Evolutionary conservation across 805 yeast genomes (phyloP).

Genomic region (Metschnikowia reukaufii): DNA sequence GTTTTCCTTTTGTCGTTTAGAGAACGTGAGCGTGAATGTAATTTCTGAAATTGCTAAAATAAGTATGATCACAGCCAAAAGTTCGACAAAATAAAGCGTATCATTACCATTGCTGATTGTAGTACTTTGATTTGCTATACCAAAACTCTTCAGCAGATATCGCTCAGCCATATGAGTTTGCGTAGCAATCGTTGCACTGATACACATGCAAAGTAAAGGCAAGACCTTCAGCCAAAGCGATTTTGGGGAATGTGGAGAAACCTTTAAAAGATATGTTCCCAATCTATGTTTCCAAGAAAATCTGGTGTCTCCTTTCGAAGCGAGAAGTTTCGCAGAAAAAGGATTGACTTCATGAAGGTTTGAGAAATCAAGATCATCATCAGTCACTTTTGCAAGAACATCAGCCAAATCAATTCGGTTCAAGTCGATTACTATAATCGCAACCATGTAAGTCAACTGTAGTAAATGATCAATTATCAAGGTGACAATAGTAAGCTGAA

Average conservation of each 20-base stretch:
- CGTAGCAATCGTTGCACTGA: background rate
- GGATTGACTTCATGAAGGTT: slow-evolving; percentile 29
- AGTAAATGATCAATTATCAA: slow-evolving; percentile 59
- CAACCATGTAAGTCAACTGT: slow-evolving; percentile 62
- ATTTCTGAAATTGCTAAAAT: slow-evolving; percentile 50
- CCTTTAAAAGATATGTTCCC: slow-evolving; percentile 23
- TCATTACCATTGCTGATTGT: slow-evolving; percentile 32
- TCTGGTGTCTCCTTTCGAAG: slow-evolving; percentile 15
- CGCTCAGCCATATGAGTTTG: background rate
- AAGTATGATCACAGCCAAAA: slow-evolving; percentile 50
- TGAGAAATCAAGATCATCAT: slow-evolving; percentile 14
- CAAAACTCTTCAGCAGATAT: background rate
- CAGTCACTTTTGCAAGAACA: slow-evolving; percentile 22
- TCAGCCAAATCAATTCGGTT: slow-evolving; percentile 63
- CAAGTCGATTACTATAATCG: slow-evolving; percentile 67
- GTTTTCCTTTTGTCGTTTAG: slow-evolving; percentile 18
- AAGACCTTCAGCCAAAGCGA: slow-evolving; percentile 13
- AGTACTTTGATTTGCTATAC: background rate
- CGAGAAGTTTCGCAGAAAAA: slow-evolving; percentile 26
- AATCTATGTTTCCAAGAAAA: slow-evolving; percentile 27
- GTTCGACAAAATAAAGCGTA: slow-evolving; percentile 55
- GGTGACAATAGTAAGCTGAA: slow-evolving; percentile 30
- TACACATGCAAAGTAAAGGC: slow-evolving; percentile 20
- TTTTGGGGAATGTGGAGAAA: slow-evolving; percentile 12
- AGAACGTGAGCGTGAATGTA: slow-evolving; percentile 30